Conservation (phyloP, 768 basidiomycete genomes). For the Hericium rajendrae region DNA sequence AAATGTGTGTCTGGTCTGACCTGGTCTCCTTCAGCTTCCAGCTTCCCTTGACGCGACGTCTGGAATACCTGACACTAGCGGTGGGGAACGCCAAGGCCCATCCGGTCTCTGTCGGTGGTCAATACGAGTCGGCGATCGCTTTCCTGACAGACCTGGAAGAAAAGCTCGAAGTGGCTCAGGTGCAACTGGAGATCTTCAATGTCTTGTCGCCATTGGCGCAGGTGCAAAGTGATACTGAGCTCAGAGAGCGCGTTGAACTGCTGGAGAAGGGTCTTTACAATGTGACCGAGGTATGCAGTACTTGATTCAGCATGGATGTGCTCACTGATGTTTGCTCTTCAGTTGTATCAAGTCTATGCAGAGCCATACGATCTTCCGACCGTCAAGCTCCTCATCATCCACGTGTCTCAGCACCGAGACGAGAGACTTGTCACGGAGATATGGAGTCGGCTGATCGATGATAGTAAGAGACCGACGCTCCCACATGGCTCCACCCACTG, state of each 20-base stretch:
- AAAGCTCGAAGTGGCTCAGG: slow-evolving; percentile 92
- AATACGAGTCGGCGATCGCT: slow-evolving; percentile 84
- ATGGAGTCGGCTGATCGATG: slow-evolving; percentile 82
- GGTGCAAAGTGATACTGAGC: slow-evolving; percentile 38
- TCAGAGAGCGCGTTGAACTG: slow-evolving; percentile 52
- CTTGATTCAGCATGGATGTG: background rate
- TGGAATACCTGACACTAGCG: slow-evolving; percentile 90
- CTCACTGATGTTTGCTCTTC: background rate
- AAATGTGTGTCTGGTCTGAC: background rate
- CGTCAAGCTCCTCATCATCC: slow-evolving; percentile 82
- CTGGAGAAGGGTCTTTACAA: slow-evolving; percentile 56
- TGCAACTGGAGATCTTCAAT: slow-evolving; percentile 87
- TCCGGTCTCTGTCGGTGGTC: slow-evolving; percentile 64
- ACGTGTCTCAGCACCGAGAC: slow-evolving; percentile 90
- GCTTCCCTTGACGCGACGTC: slow-evolving; percentile 57
- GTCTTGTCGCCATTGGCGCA: slow-evolving; percentile 49
- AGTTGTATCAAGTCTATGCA: slow-evolving; percentile 88
- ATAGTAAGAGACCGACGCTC: slow-evolving; percentile 38
- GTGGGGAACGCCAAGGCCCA: slow-evolving; percentile 96
- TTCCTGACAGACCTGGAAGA: slow-evolving; percentile 95
- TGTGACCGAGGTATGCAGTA: slow-evolving; percentile 67
- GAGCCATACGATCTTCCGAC: slow-evolving; percentile 76
- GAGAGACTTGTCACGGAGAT: slow-evolving; percentile 72
- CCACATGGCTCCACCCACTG: background rate
- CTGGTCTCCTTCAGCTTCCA: slow-evolving; percentile 39